Percentiles rank a stretch among this genome's conserved stretches.
Evolutionary conservation across 2,329 filamentous ascomycete genomes (phyloP).

Genomic region (Pleochaeta shiraiana): DNA sequence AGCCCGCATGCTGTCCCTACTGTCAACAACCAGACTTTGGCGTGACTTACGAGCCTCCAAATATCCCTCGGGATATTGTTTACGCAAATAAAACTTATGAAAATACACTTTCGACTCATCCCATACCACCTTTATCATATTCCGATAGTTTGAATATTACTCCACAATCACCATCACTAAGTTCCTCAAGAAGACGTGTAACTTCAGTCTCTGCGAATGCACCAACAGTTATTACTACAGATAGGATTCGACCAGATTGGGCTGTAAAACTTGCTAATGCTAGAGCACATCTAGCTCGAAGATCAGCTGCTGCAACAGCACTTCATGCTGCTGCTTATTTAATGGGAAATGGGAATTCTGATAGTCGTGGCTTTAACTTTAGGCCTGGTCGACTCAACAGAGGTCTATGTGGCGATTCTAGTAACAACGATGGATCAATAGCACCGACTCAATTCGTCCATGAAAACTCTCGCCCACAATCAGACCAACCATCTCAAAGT

Average conservation of each 20-base stretch:
- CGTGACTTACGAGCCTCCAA: conserved; percentile 79
- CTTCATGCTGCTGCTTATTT: conserved; percentile 89
- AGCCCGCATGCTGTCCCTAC: conserved; percentile 82
- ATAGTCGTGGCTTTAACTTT: conserved; percentile 17
- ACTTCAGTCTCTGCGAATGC: conserved; percentile 62
- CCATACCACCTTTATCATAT: conserved; percentile 57
- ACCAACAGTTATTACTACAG: conserved; percentile 75
- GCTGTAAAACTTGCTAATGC: conserved; percentile 70
- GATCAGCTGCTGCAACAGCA: conserved; percentile 81
- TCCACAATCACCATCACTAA: conserved; percentile 5
- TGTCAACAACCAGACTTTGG: conserved; percentile 91
- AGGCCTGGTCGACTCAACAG: conserved; percentile 15
- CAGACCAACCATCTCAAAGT: conserved; percentile 6
- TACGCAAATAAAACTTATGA: conserved; percentile 35
- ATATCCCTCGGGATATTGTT: conserved; percentile 64
- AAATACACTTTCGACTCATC: conserved; percentile 58
- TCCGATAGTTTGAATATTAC: conserved; percentile 15
- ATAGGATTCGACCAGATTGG: conserved; percentile 87
- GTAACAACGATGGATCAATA: conserved; percentile 11
- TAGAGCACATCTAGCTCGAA: conserved; percentile 60
- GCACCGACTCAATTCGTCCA: conserved; percentile 9
- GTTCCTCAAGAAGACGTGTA: conserved; percentile 29
- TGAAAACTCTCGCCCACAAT: conserved; percentile 9
- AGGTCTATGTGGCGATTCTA: conserved; percentile 15
- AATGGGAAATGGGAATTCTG: conserved; percentile 34